These are phyloP conservation scores for Rhodotorula sp. DNA, from an alignment of 1,284 basidiomycete species.

Conservation along the genomic window DNA sequence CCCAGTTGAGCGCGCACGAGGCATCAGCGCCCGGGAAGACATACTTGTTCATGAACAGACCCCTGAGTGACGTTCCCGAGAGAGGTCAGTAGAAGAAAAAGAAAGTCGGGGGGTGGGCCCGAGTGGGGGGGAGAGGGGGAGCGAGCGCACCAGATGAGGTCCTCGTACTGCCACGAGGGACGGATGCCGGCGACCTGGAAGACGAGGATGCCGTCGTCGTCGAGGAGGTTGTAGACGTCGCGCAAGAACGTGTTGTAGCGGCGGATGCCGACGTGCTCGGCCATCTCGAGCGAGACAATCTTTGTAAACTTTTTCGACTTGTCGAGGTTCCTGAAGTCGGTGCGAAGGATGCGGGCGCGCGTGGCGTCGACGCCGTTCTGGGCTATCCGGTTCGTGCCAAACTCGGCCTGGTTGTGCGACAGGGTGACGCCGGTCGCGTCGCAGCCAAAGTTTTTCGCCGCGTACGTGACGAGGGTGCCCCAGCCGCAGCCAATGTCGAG, in stretches of 20 bases:
- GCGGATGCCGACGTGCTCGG: slow-evolving; percentile 96
- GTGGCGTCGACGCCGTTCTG: slow-evolving; percentile 72
- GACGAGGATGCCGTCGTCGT: slow-evolving; percentile 91
- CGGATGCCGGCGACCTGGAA: slow-evolving; percentile 95
- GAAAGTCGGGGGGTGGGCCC: neutral
- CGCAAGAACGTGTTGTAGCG: slow-evolving; percentile 85
- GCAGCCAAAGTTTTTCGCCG: slow-evolving; percentile 93
- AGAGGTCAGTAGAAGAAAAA: neutral
- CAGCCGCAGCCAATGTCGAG: slow-evolving; percentile 97
- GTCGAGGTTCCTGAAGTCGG: slow-evolving; percentile 92
- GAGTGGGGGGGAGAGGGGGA: slow-evolving; percentile 39
- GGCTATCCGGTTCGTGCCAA: slow-evolving; percentile 83
- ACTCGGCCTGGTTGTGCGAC: slow-evolving; percentile 82
- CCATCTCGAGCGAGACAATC: slow-evolving; percentile 98
- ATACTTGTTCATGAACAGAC: slow-evolving; percentile 65
- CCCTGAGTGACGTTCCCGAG: slow-evolving; percentile 53
- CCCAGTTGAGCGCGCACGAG: slow-evolving; percentile 92
- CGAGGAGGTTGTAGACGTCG: slow-evolving; percentile 88
- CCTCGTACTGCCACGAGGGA: slow-evolving; percentile 94
- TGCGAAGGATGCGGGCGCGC: slow-evolving; percentile 86
- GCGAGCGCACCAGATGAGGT: slow-evolving; percentile 86
- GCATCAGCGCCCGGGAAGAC: slow-evolving; percentile 98
- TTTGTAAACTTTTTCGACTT: slow-evolving; percentile 78
- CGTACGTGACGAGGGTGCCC: slow-evolving; percentile 93
- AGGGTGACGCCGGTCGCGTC: slow-evolving; percentile 96